A percentile compares a stretch with the other conserved stretches of the same genome.
Evolutionary conservation across 495 filamentous ascomycete species (phyloP).

Genomic region (Penicillium parvum): DNA sequence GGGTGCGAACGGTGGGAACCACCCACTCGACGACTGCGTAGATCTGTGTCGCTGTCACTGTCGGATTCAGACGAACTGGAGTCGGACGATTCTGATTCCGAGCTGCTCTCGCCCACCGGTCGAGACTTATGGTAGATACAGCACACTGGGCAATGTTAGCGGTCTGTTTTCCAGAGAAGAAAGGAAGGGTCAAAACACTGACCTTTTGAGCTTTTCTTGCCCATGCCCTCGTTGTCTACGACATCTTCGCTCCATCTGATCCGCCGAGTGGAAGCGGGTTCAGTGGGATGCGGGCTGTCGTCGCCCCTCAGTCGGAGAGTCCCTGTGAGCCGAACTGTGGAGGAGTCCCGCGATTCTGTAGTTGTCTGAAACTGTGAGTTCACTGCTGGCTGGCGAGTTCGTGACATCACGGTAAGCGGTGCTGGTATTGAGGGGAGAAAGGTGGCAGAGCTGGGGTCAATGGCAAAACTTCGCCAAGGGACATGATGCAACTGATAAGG

Average conservation of each 20-base stretch:
- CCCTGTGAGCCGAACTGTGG: constrained; percentile 14
- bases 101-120: constrained; percentile 78
- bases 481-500: constrained; percentile 10
- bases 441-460: not conserved
- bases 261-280: constrained; percentile 32
- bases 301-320: constrained; percentile 39
- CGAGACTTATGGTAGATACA: constrained; percentile 94
- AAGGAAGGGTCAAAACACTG: constrained; percentile 3
- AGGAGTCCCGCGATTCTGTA: constrained; percentile 15
- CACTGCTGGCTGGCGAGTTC: constrained; percentile 19
- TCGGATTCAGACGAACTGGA: constrained; percentile 61
- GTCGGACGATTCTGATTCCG: constrained; percentile 62
- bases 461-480: not conserved
- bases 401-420: constrained; percentile 24
- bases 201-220: constrained; percentile 94
- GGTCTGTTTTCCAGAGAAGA: not conserved
- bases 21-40: constrained; percentile 18
- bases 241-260: constrained; percentile 94
- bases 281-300: constrained; percentile 11
- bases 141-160: constrained; percentile 60
- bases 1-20: constrained; percentile 16
- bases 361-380: constrained; percentile 18
- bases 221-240: constrained; percentile 93
- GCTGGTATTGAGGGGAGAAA: not conserved
- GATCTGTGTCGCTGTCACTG: constrained; percentile 46